Evolutionary conservation across 2,329 filamentous ascomycete genomes (phyloP), one percentile per base, ranked within the genome.

Genomic region (Thelonectria rubi): DNA sequence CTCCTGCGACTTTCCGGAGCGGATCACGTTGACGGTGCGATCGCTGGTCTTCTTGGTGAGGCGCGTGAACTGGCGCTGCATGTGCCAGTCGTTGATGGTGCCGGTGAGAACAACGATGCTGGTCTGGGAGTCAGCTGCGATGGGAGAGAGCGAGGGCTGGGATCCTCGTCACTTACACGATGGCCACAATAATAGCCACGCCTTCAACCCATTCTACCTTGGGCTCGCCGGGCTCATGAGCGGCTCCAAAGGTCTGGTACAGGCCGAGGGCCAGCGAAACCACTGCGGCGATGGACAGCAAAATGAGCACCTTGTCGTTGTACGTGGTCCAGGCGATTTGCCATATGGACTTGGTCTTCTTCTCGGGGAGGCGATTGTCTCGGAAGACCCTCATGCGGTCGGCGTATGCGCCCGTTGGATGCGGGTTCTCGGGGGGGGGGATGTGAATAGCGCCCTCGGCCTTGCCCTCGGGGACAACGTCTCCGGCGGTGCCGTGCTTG

Each of bases 291-390:
- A 87, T 81, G 0, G 88, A 90, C 61, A 92, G 78, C 6, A 92
- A 77, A 40, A 92, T 88, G 40, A 93, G 83, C 37, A 92, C 87
- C 65, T 90, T 90, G 75, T 92, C 90, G 67, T 91, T 90, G 74
- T 90, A 91, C 3, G 89, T 88, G 63, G 84, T 84, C 89, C 89
- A 92, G 60, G 89, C 82, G 24, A 91, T 76, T 65, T 82, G 80
- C 68, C 86, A 80, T 42, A 91, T 81, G 2, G 86, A 82, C 26
- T 86, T 88, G 2, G 83, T 79, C 73, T 90, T 88, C 72, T 88
- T 87, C 45, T 86, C 82, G 0, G 89, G 89, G 20, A 91, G 77
- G 12, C 80, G 76, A 68, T 91, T 91, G 83, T 86, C 71, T 84
- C 84, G 8, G 81, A 86, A 86, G 69, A 69, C 78, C 69, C 66